phyloP scores from a whole-genome alignment of 495 filamentous ascomycete genomes.

The Glonium stellatum region DNA sequence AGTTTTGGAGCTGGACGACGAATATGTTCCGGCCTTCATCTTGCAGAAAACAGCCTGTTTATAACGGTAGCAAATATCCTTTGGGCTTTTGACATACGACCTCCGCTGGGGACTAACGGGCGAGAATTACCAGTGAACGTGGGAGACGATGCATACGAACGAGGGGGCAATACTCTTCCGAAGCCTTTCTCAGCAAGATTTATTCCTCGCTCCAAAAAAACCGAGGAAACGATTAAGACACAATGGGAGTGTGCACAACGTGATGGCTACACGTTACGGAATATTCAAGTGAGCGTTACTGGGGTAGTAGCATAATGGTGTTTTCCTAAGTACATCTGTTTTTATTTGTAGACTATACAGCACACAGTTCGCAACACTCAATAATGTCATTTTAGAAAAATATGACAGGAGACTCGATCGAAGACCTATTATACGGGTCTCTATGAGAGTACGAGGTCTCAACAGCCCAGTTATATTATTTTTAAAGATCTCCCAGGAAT shows the following conservation, averaged over 20 bases:
- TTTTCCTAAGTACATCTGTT: no score
- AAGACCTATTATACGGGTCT: no score
- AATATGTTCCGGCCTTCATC: slow-evolving; percentile 25
- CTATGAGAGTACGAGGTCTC: no score
- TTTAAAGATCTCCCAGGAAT: no score
- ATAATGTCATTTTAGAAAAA: no score
- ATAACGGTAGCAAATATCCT: slow-evolving; percentile 26
- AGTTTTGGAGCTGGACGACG: slow-evolving; percentile 27
- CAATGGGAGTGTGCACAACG: slow-evolving; percentile 15
- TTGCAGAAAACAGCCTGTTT: slow-evolving; percentile 29
- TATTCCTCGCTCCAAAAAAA: slow-evolving; percentile 10
- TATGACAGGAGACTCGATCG: no score
- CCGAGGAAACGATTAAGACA: slow-evolving; percentile 10
- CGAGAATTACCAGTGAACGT: slow-evolving; percentile 19
- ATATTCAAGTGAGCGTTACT: slow-evolving; percentile 1
- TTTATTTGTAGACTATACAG: no score
- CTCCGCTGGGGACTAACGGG: slow-evolving; percentile 15
- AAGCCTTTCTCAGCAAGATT: slow-evolving; percentile 21
- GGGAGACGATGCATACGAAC: slow-evolving; percentile 25
- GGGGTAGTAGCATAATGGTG: no score
- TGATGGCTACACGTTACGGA: neutral
- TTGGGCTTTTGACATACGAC: slow-evolving; percentile 27
- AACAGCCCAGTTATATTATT: no score
- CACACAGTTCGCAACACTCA: no score
- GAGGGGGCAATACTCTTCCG: slow-evolving; percentile 19